phyloP scores from a whole-genome alignment of 805 yeast species.

The Candida awuae region DNA sequence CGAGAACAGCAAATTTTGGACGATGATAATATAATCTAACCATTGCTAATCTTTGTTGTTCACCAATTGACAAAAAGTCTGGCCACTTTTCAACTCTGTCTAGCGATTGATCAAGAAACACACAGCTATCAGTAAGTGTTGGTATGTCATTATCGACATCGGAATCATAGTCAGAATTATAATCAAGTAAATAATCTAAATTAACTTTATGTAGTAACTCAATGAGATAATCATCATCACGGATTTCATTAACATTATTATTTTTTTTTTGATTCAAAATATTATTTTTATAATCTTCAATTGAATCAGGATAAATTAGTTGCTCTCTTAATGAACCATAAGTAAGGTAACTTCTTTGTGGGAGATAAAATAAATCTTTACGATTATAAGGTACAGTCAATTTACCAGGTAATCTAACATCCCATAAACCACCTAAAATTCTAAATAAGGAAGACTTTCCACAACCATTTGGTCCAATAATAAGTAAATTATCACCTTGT shows the following conservation, averaged over 20 bases:
- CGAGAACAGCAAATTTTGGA: slow-evolving; percentile 90
- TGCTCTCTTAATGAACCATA: slow-evolving; percentile 79
- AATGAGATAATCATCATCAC: slow-evolving; percentile 42
- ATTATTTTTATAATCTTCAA: slow-evolving; percentile 42
- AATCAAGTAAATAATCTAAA: slow-evolving; percentile 46
- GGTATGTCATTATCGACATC: slow-evolving; percentile 16
- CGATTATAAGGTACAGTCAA: slow-evolving; percentile 57
- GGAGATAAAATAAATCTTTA: slow-evolving; percentile 74
- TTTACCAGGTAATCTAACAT: slow-evolving; percentile 48
- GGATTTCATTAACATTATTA: slow-evolving; percentile 16
- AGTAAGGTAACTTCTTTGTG: slow-evolving; percentile 85
- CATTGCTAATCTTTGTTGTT: slow-evolving; percentile 89
- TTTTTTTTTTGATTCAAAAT: slow-evolving; percentile 25
- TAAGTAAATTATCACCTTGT: slow-evolving; percentile 76
- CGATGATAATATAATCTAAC: slow-evolving; percentile 85
- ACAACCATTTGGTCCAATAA: slow-evolving; percentile 94
- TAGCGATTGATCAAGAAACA: slow-evolving; percentile 39
- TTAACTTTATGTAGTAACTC: slow-evolving; percentile 50
- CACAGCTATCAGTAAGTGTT: slow-evolving; percentile 10
- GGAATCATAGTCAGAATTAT: slow-evolving; percentile 21
- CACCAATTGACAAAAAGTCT: slow-evolving; percentile 82
- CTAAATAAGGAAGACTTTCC: slow-evolving; percentile 92
- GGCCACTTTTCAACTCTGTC: slow-evolving; percentile 74
- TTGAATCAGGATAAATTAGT: slow-evolving; percentile 77
- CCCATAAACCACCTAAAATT: slow-evolving; percentile 91